phyloP scores from a whole-genome alignment of 345 rosid genomes.

The Salix koriyanagi region DNA sequence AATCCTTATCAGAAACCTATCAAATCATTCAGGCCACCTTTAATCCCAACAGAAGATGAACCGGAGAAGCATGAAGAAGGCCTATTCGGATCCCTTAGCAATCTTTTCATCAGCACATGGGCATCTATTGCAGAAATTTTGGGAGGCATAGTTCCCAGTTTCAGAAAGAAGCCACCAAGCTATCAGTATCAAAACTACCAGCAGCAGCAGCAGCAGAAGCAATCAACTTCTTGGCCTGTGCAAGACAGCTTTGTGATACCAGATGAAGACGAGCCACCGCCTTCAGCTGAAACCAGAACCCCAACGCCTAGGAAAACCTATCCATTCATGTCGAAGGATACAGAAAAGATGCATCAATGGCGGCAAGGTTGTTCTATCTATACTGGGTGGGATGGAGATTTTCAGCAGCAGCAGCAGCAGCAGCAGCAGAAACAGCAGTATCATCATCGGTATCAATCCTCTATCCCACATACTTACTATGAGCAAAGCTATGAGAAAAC shows the following conservation, averaged over 20 bases:
- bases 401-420: conserved; percentile 40
- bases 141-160: conserved; percentile 61
- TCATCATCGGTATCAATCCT: conserved; percentile 66
- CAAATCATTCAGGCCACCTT: conserved; percentile 62
- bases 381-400: conserved; percentile 61
- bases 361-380: conserved; percentile 76
- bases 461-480: conserved; percentile 64
- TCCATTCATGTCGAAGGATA: conserved; percentile 91
- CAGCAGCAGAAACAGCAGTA: conserved; percentile 46
- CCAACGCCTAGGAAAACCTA: conserved; percentile 85
- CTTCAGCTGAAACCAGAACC: conserved; percentile 71
- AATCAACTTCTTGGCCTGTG: conserved; percentile 53
- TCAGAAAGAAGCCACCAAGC: conserved; percentile 40
- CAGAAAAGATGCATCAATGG: conserved; percentile 83
- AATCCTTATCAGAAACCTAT: conserved; percentile 50
- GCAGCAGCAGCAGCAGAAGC: conserved; percentile 29
- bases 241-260: conserved; percentile 65
- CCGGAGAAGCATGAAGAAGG: conserved; percentile 78
- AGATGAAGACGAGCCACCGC: conserved; percentile 90
- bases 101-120: conserved; percentile 51
- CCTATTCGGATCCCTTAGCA: conserved; percentile 55
- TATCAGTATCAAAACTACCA: conserved; percentile 30
- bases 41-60: conserved; percentile 63
- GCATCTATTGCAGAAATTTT: conserved; percentile 55
- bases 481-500: conserved; percentile 75